These are phyloP conservation scores for Lasiosphaeria ovina DNA, from an alignment of 495 filamentous ascomycete species.

Conservation along the genomic window DNA sequence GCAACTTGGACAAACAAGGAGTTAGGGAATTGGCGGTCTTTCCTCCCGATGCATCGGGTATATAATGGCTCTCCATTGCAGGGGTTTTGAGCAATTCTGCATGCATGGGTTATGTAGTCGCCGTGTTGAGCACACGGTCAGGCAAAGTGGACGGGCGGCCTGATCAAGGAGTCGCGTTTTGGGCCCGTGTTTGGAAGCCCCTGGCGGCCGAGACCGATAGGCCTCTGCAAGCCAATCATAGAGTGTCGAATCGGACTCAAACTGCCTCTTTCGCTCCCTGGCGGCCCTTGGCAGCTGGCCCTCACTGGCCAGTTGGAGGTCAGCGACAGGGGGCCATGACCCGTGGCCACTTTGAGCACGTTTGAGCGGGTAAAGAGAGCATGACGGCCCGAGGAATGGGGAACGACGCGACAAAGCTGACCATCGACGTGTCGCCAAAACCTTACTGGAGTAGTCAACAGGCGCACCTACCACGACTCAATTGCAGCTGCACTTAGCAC, in stretches of 20 bases:
- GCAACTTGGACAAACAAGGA: no score
- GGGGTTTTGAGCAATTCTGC: no score
- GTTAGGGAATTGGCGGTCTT: neutral
- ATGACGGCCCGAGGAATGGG: neutral
- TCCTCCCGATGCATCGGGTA: no score
- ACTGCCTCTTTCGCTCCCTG: constrained; percentile 27
- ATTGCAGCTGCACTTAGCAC: neutral
- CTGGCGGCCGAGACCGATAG: no score
- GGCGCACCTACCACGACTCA: neutral
- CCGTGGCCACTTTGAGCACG: constrained; percentile 25
- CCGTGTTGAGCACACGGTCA: neutral
- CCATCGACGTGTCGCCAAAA: no score
- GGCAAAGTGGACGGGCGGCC: neutral
- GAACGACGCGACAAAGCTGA: constrained; percentile 13
- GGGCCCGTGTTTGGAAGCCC: no score
- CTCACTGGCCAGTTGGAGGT: neutral
- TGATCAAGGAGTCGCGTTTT: constrained; percentile 10
- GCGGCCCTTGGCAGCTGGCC: constrained; percentile 11
- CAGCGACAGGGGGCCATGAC: no score
- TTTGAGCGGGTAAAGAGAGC: constrained; percentile 35
- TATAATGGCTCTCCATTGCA: no score
- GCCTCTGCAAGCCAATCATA: neutral
- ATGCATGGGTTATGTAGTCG: no score
- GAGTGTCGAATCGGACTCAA: constrained; percentile 17
- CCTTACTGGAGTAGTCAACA: no score